Evolutionary conservation across 1,284 basidiomycete genomes (phyloP), one percentile per base, ranked within the genome.

Genomic region (Tranzscheliella williamsii): DNA sequence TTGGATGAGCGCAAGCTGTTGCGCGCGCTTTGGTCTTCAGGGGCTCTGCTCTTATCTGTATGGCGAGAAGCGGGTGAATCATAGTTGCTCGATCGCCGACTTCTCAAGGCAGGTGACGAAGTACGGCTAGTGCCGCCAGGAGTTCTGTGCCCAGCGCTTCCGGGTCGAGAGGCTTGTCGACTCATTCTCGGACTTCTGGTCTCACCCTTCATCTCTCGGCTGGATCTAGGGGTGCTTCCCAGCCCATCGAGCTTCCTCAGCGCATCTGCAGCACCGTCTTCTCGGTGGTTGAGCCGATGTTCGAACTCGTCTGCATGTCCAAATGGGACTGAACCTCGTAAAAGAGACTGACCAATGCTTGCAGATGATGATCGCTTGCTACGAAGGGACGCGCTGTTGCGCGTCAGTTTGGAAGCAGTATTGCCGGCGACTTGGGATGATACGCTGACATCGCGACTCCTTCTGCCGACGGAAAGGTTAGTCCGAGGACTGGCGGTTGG

Each of bases 231-330:
- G 32, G 63, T 90, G 5, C 85, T 85, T 4, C 86, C 85, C 12
- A 97, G 79, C 1, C 94, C 94, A 71, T 98, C 95, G 20, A 98
- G 81, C 79, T 95, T 95, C 44, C 93, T 85, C 38, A 98, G 82
- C 4, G 91, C 91, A 73, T 95, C 91, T 4, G 86, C 88, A 2
- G 94, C 93, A 15, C 87, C 87, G 56, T 91, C 87, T 70, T 94
- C 64, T 7, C 89, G 56, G 55, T 67, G 40, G 39, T 64, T 41
- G 40, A 65, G 54, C 20, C 56, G 46, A 29, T 51, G 52, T 26
- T 56, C 60, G 27, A 57, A 67, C 18, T 69, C 61, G 20, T 70
- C 67, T 12, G 61, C 53, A 27, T 54, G 46, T 6, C 64, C 67
- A 9, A 72, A 55, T 4, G 65, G 68, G 5, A 72, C 36, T 17